Conservation (phyloP, 331 rosid genomes). For the Ulmus americana region DNA sequence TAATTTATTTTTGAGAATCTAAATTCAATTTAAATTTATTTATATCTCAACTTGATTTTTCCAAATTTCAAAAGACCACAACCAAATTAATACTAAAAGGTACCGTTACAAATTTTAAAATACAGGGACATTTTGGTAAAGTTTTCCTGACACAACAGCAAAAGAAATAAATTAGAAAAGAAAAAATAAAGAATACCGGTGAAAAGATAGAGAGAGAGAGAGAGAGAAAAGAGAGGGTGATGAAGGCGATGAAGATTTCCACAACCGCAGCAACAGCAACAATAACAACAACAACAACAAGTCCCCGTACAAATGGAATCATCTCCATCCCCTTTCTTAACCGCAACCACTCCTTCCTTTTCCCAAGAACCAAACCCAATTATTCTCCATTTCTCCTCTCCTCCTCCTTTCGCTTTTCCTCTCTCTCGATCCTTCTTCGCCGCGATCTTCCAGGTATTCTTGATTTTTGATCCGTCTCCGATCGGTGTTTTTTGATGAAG, state of each 20-base stretch:
- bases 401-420: neutral
- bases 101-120: neutral
- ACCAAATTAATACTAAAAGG: neutral
- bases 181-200: neutral
- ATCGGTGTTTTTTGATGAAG: neutral
- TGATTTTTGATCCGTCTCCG: neutral
- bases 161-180: neutral
- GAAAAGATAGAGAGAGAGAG: neutral
- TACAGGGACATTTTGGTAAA: neutral
- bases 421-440: neutral
- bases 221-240: slow-evolving; percentile 4
- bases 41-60: no score
- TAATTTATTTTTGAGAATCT: no score
- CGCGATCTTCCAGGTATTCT: neutral
- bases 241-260: slow-evolving; percentile 12
- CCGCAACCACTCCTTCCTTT: slow-evolving; percentile 5
- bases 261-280: slow-evolving; percentile 8
- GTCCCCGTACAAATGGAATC: slow-evolving; percentile 10
- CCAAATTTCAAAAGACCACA: neutral
- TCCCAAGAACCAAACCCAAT: neutral
- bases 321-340: neutral
- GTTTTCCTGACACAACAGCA: neutral
- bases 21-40: no score
- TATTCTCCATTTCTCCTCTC: neutral
- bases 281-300: neutral